A percentile compares a stretch with the other conserved stretches of the same genome.
phyloP scores from a whole-genome alignment of 371 early-diverging fungal genomes.

The Mortierella sp. region DNA sequence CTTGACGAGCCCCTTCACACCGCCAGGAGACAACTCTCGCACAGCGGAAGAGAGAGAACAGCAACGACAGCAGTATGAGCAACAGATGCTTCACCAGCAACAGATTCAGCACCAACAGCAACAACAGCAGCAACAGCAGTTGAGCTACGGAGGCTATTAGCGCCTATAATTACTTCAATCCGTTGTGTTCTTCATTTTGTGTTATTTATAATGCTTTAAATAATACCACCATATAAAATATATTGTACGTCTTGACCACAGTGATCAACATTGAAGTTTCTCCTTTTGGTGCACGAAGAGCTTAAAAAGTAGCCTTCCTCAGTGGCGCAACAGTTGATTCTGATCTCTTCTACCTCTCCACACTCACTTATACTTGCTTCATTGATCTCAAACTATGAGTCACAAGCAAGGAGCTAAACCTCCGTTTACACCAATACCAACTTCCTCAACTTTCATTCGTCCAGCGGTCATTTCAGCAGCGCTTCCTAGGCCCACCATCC shows the following conservation, averaged over 20 bases:
- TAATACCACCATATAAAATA: too few species aligned
- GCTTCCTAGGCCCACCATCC: not conserved
- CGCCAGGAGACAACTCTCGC: conserved; percentile 17
- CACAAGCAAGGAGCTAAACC: not conserved
- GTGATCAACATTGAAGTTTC: too few species aligned
- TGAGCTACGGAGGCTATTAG: conserved; percentile 28
- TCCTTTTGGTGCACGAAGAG: too few species aligned
- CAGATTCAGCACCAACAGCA: conserved; percentile 33
- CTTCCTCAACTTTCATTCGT: not conserved
- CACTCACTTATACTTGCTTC: too few species aligned
- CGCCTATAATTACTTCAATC: too few species aligned
- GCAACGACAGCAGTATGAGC: conserved; percentile 24
- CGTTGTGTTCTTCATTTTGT: too few species aligned
- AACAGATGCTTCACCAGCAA: conserved; percentile 28
- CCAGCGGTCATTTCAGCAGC: not conserved
- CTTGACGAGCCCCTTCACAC: conserved; percentile 39
- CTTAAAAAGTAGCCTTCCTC: too few species aligned
- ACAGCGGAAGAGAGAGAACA: conserved; percentile 12
- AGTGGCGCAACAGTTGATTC: not conserved
- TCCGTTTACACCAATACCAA: not conserved
- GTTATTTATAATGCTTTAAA: too few species aligned
- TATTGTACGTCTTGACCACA: too few species aligned
- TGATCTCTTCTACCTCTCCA: not conserved
- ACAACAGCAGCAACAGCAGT: conserved; percentile 32
- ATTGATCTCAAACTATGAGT: not conserved